Evolutionary conservation across 352 stramenopile genomes (phyloP), one percentile per base, ranked within the genome.

Genomic region (Globisporangium spinosum): DNA sequence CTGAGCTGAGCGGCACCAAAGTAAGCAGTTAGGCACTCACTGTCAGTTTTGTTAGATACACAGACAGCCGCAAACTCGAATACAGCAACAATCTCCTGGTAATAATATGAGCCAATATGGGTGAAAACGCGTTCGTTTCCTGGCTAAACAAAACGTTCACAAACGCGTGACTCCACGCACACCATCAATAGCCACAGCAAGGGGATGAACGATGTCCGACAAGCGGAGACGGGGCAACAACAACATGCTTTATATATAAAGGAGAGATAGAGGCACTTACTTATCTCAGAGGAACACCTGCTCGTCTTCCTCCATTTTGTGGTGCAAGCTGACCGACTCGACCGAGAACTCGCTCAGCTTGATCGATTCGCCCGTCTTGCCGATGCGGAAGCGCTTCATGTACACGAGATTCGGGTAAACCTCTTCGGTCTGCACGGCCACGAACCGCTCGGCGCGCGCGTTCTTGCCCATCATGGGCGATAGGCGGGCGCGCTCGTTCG

Each of bases 331-430:
- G 32, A 88, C 82, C 1, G 81, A 78, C 55, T 91, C 81, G 65
- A 91, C 81, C 0, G 70, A 73, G 60, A 89, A 91, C 73, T 91
- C 81, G 64, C 77, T 78, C 59, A 91, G 87, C 67, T 89, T 89
- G 57, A 91, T 81, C 70, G 85, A 74, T 45, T 91, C 81, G 34
- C 80, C 81, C 34, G 80, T 88, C 61, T 89, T 89, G 57, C 79
- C 83, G 64, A 91, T 87, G 27, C 83, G 64, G 51, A 91, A 87
- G 61, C 83, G 83, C 69, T 91, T 91, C 75, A 89, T 91, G 75
- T 91, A 89, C 58, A 91, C 82, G 23, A 91, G 65, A 61, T 91
- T 91, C 35, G 83, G 83, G 55, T 91, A 91, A 62, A 89, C 55
- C 53, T 91, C 79, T 63, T 91, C 83, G 1, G 83, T 91, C 35